These are phyloP conservation scores for Macadamia integrifolia DNA, from an alignment of 164 flowering plant species.

Conservation along the genomic window DNA sequence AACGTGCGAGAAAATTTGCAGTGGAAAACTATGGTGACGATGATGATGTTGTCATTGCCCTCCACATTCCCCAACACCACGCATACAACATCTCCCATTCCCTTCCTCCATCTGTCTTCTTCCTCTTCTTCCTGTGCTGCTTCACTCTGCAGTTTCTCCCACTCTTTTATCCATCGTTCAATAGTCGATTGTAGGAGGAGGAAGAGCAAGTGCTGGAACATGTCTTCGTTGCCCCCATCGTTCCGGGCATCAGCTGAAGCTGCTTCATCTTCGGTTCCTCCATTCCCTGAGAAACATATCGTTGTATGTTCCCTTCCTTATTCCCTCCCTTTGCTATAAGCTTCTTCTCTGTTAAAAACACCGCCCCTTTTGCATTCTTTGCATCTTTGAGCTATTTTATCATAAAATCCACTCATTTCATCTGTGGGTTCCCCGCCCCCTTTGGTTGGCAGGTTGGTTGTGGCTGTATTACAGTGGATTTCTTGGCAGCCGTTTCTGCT, in stretches of 20 bases:
- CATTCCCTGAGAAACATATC: constrained; percentile 43
- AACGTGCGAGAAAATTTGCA: too few species aligned
- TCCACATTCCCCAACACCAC: too few species aligned
- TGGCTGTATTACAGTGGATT: constrained; percentile 51
- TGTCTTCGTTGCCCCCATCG: constrained; percentile 9
- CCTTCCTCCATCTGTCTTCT: too few species aligned
- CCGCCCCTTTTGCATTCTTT: background rate
- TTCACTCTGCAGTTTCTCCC: too few species aligned
- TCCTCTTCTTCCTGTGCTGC: too few species aligned
- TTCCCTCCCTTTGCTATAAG: too few species aligned
- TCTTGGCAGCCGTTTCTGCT: constrained; percentile 63
- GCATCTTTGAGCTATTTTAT: background rate
- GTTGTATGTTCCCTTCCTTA: constrained; percentile 30
- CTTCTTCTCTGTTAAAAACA: background rate
- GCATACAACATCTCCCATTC: too few species aligned
- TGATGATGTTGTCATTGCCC: too few species aligned
- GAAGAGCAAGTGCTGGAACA: constrained; percentile 1
- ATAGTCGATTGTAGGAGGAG: constrained; percentile 3
- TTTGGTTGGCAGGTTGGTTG: constrained; percentile 45
- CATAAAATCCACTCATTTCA: too few species aligned
- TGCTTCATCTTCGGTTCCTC: constrained; percentile 24
- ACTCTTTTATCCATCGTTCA: too few species aligned
- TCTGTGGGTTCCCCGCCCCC: too few species aligned
- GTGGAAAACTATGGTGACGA: too few species aligned
- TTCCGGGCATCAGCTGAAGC: background rate